A percentile compares a stretch with the other conserved stretches of the same genome.
Evolutionary conservation across 768 basidiomycete species (phyloP).

Genomic region (Pisolithus marmoratus): DNA sequence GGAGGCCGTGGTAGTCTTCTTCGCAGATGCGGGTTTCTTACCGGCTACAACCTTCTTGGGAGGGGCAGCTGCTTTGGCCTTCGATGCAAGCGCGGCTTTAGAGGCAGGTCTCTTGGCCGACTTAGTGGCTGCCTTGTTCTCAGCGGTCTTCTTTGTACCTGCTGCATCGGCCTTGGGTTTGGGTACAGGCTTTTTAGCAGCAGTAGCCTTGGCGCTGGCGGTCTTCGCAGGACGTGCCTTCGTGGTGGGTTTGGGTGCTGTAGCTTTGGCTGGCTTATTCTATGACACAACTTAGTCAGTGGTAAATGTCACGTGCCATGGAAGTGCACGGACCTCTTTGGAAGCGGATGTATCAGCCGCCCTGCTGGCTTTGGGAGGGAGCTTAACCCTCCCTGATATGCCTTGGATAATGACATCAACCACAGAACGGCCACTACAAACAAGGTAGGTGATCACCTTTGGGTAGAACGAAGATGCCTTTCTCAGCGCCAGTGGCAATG

Average conservation of each 20-base stretch:
- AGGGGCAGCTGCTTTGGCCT: constrained; percentile 22
- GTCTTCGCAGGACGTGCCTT: constrained; percentile 25
- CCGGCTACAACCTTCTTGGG: constrained; percentile 30
- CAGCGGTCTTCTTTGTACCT: constrained; percentile 38
- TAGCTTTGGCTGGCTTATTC: constrained; percentile 28
- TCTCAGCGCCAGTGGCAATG: constrained; percentile 76
- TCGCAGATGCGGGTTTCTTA: constrained; percentile 28
- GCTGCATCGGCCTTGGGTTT: constrained; percentile 35
- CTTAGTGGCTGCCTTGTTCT: constrained; percentile 29
- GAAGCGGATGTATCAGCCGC: constrained; percentile 45
- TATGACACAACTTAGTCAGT: constrained; percentile 9
- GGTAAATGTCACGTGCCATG: constrained; percentile 16
- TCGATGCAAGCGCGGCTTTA: constrained; percentile 11
- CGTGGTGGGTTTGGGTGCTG: constrained; percentile 18
- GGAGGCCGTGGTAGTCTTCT: constrained; percentile 36
- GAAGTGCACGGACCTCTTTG: constrained; percentile 47
- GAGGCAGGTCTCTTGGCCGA: constrained; percentile 17
- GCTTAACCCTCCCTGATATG: constrained; percentile 54
- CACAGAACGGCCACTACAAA: not conserved
- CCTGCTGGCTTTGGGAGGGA: constrained; percentile 54
- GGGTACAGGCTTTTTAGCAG: constrained; percentile 23
- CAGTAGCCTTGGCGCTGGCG: constrained; percentile 19
- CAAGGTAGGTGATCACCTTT: constrained; percentile 53
- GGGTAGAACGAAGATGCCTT: constrained; percentile 78
- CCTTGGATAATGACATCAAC: constrained; percentile 23